Base-by-base conservation (phyloP, 441 rosid species). In the Arabidopsis hybrid region DNA sequence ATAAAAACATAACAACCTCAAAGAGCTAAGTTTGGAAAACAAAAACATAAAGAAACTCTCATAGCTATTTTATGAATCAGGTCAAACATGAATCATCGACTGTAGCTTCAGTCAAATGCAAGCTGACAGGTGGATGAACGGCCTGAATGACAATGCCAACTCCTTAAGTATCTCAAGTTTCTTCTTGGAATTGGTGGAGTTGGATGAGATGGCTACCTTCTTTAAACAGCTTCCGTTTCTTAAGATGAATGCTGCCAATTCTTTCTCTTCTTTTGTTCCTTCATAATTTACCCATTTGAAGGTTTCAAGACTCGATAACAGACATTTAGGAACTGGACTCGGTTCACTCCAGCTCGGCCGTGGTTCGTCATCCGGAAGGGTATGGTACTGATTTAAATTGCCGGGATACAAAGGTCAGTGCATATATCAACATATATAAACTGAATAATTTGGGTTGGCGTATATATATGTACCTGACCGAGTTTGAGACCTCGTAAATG, bases 401-500 rank as follows among this genome's bases (percentile, higher is more conserved):
- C 1, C 26, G 26, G 26, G 26, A 21, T 21, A 21, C 26, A 21
- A 21, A 21, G 26, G 26, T 21, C 26, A 21, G 26, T 21, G 26
- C 26, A 21, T 21, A 21, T 21, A 21, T 21, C 26, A 21, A 21
- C 26, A 21, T 21, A 21, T 21, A 21, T 21, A 21, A 21, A 21
- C 26, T 21, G 43, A 39, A 39, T 8, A 4, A 39, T 8, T 39
- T 39, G 12, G 3, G 43, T 2, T 39, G 12, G 11, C 11, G 11
- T 5, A 8, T 1, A 39, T 17, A 17, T 46, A 43, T 43, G 4
- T 21, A 64, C 71, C 51, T 52, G 38, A 0, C 3, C 12, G 8
- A 72, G 55, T 38, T 13, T 43, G 64, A 72, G 64, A 43, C n/a
- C 1, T 14, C 7, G 58, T 56, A 73, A 3, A 0, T 56, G 65